Evolutionary conservation across 352 stramenopile species (phyloP).

Genomic region (Lagenidium giganteum): DNA sequence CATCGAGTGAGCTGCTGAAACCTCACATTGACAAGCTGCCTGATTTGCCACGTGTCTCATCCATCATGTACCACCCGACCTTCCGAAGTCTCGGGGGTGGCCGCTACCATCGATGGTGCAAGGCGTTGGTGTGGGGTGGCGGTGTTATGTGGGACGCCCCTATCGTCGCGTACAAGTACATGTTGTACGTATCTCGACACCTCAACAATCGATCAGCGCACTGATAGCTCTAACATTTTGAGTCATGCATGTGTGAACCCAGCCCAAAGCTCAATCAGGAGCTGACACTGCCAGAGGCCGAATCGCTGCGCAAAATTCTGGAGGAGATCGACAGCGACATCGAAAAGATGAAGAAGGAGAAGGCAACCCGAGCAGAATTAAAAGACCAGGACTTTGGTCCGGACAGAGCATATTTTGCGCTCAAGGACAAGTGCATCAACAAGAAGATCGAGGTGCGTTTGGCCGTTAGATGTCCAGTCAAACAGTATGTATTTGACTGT

Average conservation of each 20-base stretch:
- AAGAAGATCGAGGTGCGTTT: conserved; percentile 65
- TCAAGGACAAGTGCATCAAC: conserved; percentile 76
- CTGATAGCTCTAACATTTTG: neutral
- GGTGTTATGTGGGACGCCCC: conserved; percentile 66
- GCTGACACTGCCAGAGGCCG: conserved; percentile 47
- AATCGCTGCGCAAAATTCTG: conserved; percentile 61
- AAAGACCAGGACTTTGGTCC: conserved; percentile 65
- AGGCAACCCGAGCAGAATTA: conserved; percentile 29
- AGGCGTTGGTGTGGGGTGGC: conserved; percentile 31
- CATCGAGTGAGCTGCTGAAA: conserved; percentile 13
- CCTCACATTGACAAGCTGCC: conserved; percentile 34
- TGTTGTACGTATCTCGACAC: conserved; percentile 65
- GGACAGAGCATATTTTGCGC: conserved; percentile 59
- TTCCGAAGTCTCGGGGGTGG: conserved; percentile 62
- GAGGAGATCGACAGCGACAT: conserved; percentile 67
- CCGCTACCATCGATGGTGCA: conserved; percentile 43
- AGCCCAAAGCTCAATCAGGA: conserved; percentile 59
- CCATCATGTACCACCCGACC: conserved; percentile 23
- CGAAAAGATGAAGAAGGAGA: conserved; percentile 41
- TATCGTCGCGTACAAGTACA: conserved; percentile 60
- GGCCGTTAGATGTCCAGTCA: too few species aligned
- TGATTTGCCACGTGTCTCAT: conserved; percentile 18
- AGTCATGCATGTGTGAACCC: too few species aligned
- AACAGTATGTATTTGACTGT: too few species aligned
- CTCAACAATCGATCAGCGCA: neutral